A percentile compares a stretch with the other conserved stretches of the same genome.
These are phyloP conservation scores for Backusella psychrophila DNA, from an alignment of 192 early-diverging fungal species.

Conservation along the genomic window DNA sequence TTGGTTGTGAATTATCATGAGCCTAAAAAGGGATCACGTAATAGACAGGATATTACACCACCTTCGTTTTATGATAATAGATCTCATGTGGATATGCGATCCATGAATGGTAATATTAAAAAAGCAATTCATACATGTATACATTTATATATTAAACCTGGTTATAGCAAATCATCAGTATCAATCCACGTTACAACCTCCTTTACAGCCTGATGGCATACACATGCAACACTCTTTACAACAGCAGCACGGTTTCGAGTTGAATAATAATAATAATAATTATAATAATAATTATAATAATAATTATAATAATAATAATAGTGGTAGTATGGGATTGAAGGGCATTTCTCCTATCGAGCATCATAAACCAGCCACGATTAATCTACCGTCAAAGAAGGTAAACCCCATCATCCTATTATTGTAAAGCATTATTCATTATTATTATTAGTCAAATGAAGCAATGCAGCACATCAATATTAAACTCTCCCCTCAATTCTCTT, in stretches of 20 bases:
- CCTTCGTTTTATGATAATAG: background rate
- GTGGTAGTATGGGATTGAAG: slow-evolving; percentile 6
- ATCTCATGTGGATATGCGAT: background rate
- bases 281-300: background rate
- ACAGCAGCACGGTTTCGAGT: slow-evolving; percentile 1
- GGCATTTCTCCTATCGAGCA: slow-evolving; percentile 14
- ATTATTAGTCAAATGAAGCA: background rate
- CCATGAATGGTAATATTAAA: slow-evolving; percentile 2
- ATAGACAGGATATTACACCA: background rate
- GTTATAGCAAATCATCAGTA: background rate
- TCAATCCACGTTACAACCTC: background rate
- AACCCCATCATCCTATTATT: background rate
- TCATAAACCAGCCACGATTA: background rate
- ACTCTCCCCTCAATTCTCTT: slow-evolving; percentile 19
- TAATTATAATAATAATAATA: background rate
- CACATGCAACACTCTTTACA: background rate
- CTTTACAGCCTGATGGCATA: background rate
- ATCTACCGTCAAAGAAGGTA: slow-evolving; percentile 20
- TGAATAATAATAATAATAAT: slow-evolving; percentile 2
- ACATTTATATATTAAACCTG: too few relatives aligned
- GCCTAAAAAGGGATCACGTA: slow-evolving; percentile 70
- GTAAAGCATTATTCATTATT: too few relatives aligned
- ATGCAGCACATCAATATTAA: background rate
- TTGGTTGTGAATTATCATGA: slow-evolving; percentile 91
- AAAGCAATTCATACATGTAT: too few relatives aligned